Evolutionary conservation across 2,329 filamentous ascomycete species (phyloP), one percentile per base, ranked within the genome.

Genomic region (Apiospora pterosperma): DNA sequence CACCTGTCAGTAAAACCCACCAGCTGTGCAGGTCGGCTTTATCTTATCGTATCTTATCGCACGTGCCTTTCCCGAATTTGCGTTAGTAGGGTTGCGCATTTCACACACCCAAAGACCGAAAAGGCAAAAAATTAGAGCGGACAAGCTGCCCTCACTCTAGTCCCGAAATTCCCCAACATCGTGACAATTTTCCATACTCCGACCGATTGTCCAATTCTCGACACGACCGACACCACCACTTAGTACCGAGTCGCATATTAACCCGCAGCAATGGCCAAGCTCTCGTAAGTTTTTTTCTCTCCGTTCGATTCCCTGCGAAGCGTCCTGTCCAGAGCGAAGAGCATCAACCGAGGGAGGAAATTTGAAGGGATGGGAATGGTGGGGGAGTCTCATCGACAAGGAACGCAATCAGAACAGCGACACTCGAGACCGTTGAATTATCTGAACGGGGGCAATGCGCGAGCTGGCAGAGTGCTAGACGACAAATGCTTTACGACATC

Each of bases 251-350:
- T 62, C 62, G 52, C 62, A 64, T 59, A 44, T 58, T 59, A 79
- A 78, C 78, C 80, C 79, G 78, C 81, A 78, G 82, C 79, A 85
- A 88, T 88, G 85, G 85, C 85, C 80, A 88, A 88, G 81, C 76
- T 84, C 73, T 87, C 85, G 85, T 88, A 83, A 82, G 85, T 87
- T 36, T 12, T 55, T n/a, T 44, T 42, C 23, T 36, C 16, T 34
- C 25, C 7, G 28, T 23, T 36, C 38, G 16, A 21, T 48, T 5
- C 39, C 28, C 14, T 62, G 60, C 39, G 25, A 44, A 31, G 5
- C 39, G 39, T 44, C 25, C 41, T 44, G 60, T 48, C 60, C 60
- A 44, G 48, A 19, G 21, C 60, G 60, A 39, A 23, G 25, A 62
- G 39, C 60, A 62, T 62, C 60, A 62, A 42, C 39, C 31, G 36